A percentile compares a stretch with the other conserved stretches of the same genome.
phyloP scores from a whole-genome alignment of 306 rosid species.

The Pueraria montana region DNA sequence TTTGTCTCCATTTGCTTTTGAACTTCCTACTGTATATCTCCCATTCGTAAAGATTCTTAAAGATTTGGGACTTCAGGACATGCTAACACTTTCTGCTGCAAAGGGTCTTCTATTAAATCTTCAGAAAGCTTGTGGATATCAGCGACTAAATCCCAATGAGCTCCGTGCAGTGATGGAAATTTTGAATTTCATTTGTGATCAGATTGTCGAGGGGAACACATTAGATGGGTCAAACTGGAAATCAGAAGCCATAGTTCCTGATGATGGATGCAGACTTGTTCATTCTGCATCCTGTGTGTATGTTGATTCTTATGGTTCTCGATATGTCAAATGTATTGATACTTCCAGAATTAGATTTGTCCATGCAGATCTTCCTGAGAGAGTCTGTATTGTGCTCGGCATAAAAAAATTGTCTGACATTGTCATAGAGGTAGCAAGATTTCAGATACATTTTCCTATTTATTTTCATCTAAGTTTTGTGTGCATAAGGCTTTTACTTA shows the following conservation, averaged over 20 bases:
- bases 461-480: conserved; percentile 11
- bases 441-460: conserved; percentile 43
- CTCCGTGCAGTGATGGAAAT: conserved; percentile 96
- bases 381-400: conserved; percentile 74
- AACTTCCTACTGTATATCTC: conserved; percentile 86
- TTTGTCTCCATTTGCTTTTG: conserved; percentile 97
- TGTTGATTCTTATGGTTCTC: conserved; percentile 91
- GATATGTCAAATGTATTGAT: conserved; percentile 80
- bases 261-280: conserved; percentile 95
- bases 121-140: conserved; percentile 90
- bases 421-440: conserved; percentile 80
- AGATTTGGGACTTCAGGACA: conserved; percentile 92
- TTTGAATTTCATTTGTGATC: conserved; percentile 84
- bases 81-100: conserved; percentile 81
- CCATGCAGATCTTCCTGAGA: conserved; percentile 92
- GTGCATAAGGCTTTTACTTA: conserved; percentile 47
- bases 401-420: conserved; percentile 83
- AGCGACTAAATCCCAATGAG: conserved; percentile 94
- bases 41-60: conserved; percentile 86
- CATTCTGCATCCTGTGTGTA: conserved; percentile 84
- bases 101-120: conserved; percentile 84
- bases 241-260: conserved; percentile 89
- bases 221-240: conserved; percentile 60
- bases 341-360: conserved; percentile 87
- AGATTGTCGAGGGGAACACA: conserved; percentile 58